phyloP scores from a whole-genome alignment of 768 basidiomycete genomes.

The Auriscalpium vulgare region DNA sequence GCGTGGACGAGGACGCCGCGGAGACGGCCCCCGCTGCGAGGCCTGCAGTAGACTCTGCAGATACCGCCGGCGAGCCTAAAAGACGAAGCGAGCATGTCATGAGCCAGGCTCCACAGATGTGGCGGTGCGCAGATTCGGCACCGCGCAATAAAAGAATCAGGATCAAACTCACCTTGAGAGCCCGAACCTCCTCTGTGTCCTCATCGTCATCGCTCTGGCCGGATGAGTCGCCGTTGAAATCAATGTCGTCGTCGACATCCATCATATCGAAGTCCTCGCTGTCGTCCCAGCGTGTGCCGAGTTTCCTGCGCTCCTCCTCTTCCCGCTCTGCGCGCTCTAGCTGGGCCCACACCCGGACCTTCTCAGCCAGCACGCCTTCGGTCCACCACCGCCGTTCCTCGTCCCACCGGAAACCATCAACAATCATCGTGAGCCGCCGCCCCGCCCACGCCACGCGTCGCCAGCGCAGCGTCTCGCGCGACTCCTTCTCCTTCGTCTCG shows the following conservation, averaged over 20 bases:
- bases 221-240: conserved; percentile 40
- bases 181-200: conserved; percentile 66
- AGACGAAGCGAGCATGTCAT: conserved; percentile 3
- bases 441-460: conserved; percentile 64
- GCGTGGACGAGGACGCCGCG: conserved; percentile 20
- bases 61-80: conserved; percentile 65
- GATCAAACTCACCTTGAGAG: conserved; percentile 57
- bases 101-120: conserved; percentile 7
- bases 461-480: conserved; percentile 45
- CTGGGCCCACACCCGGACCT: conserved; percentile 61
- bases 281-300: conserved; percentile 54
- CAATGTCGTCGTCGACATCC: conserved; percentile 49
- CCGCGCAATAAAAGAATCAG: background rate
- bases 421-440: conserved; percentile 54
- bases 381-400: conserved; percentile 56
- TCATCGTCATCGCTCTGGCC: conserved; percentile 43
- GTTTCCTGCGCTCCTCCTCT: conserved; percentile 59
- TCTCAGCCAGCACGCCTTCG: conserved; percentile 57
- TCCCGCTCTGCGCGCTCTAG: conserved; percentile 60
- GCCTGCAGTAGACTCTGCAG: conserved; percentile 59
- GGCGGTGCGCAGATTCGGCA: conserved; percentile 4
- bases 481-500: conserved; percentile 26
- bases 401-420: conserved; percentile 72
- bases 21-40: conserved; percentile 27
- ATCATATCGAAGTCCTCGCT: conserved; percentile 51